Evolutionary conservation across 768 basidiomycete genomes (phyloP).

Genomic region (Xerocomus potaroensis): DNA sequence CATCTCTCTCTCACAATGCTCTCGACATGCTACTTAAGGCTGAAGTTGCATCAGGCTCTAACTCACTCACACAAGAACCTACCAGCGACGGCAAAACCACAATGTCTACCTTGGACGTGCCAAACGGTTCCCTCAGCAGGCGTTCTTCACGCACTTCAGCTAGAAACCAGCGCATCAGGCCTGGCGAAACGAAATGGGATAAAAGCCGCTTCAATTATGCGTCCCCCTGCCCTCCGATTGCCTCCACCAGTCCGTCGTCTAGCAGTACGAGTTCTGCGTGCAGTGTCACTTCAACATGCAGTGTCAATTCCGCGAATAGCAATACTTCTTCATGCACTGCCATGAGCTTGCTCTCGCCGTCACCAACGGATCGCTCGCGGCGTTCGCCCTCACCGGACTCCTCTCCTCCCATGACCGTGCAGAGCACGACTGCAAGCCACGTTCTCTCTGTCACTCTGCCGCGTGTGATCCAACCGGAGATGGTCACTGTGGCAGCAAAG

Average conservation of each 20-base stretch:
- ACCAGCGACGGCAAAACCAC: conserved; percentile 12
- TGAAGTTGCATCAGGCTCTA: conserved; percentile 20
- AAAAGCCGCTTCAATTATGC: conserved; percentile 27
- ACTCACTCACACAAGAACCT: conserved; percentile 15
- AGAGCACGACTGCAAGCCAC: conserved; percentile 38
- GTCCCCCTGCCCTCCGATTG: conserved; percentile 27
- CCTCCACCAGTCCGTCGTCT: conserved; percentile 20
- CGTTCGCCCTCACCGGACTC: conserved; percentile 32
- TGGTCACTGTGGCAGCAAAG: conserved; percentile 61
- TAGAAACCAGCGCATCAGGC: conserved; percentile 22
- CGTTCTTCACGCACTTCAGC: conserved; percentile 30
- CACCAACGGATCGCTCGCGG: conserved; percentile 29
- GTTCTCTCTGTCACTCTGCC: conserved; percentile 49
- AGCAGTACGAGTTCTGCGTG: conserved; percentile 24
- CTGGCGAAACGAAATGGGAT: conserved; percentile 26
- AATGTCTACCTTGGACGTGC: conserved; percentile 26
- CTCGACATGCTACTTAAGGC: conserved; percentile 33
- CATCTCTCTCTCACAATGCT: conserved; percentile 30
- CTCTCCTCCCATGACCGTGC: conserved; percentile 43
- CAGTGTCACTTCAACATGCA: conserved; percentile 23
- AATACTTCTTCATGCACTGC: conserved; percentile 16
- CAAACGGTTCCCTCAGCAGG: conserved; percentile 24
- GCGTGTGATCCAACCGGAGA: conserved; percentile 47
- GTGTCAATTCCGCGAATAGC: conserved; percentile 11
- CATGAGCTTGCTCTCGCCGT: conserved; percentile 18